Conservation (phyloP, 1,284 basidiomycete species). For the Taiwanofungus camphoratus region DNA sequence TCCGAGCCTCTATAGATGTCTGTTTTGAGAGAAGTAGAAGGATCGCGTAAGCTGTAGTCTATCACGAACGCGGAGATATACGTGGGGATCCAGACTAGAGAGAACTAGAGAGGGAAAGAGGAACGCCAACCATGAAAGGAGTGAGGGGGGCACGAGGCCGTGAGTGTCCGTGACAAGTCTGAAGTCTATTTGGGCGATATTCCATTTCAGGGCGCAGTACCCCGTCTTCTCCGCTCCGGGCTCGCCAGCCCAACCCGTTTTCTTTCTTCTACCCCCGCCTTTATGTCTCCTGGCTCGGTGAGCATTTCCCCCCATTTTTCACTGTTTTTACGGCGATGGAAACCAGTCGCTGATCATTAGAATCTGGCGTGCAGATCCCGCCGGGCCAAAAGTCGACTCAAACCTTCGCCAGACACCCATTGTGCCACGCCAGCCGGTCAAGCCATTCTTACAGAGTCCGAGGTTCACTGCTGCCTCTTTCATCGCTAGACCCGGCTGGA, state of each 20-base stretch:
- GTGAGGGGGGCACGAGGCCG: conserved; percentile 9
- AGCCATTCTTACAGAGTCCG: conserved; percentile 24
- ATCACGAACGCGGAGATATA: neutral
- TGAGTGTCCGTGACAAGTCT: conserved; percentile 7
- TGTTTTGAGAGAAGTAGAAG: no score
- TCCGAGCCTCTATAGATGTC: no score
- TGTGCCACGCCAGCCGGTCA: conserved; percentile 19
- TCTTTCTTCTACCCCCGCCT: conserved; percentile 10
- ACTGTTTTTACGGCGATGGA: neutral
- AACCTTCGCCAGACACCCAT: conserved; percentile 10
- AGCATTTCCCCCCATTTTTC: conserved; percentile 3
- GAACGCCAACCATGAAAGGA: conserved; percentile 1
- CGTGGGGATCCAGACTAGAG: neutral
- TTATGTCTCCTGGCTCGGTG: conserved; percentile 20
- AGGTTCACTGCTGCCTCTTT: conserved; percentile 20
- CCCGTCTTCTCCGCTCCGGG: conserved; percentile 9
- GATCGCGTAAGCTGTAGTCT: no score
- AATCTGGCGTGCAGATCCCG: conserved; percentile 12
- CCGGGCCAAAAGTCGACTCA: conserved; percentile 14
- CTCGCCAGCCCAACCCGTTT: no score
- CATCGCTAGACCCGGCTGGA: conserved; percentile 18
- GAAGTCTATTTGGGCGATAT: conserved; percentile 11
- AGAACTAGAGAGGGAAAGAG: neutral
- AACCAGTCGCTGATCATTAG: neutral
- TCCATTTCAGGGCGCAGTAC: conserved; percentile 8